Evolutionary conservation across 2,329 filamentous ascomycete species (phyloP), one percentile per base, ranked within the genome.

Genomic region (Alternaria infectoria): DNA sequence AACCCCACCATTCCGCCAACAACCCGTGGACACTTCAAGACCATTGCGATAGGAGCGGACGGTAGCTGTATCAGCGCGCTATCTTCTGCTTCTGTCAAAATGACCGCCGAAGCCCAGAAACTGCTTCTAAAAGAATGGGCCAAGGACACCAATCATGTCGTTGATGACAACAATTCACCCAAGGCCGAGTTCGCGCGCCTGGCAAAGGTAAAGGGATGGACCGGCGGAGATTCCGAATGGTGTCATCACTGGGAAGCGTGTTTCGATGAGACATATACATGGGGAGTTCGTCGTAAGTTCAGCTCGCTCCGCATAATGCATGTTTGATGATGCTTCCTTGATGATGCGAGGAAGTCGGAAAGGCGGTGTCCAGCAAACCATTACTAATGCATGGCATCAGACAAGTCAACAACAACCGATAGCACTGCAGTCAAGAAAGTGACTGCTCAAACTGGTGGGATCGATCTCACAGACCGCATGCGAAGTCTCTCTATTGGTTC

Each of bases 111-210:
- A 19, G 57, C 45, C 19, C 68, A 67, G 45, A 54, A 46, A 26
- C 59, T 51, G 25, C 59, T 70, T 47, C 62, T 70, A 28, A 58
- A 56, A 15, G 25, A 60, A 11, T 70, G 66, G 68, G 66, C 68
- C 3, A 40, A 61, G 9, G 66, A 58, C 17, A 63, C 61, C 26
- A 26, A 59, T 19, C 67, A 71, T 40, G 21, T 57, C 9, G 43
- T 72, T 15, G 62, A 69, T 17, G 21, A 13, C 5, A 21, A 46
- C 9, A 59, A 49, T 10, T 59, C 64, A 8, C 67, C 69, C 7
- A 71, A 71, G 30, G 67, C 65, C 23, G 71, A 74, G 43, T 75
- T 75, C 46, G 65, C 62, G 12, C 69, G 69, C 17, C 52, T 75
- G n/a, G 72, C 69, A 5, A 61, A 66, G 43, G 50, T 50, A 43